Evolutionary conservation across 345 rosid species (phyloP), one percentile per base, ranked within the genome.

Genomic region (Arabis hirsuta): DNA sequence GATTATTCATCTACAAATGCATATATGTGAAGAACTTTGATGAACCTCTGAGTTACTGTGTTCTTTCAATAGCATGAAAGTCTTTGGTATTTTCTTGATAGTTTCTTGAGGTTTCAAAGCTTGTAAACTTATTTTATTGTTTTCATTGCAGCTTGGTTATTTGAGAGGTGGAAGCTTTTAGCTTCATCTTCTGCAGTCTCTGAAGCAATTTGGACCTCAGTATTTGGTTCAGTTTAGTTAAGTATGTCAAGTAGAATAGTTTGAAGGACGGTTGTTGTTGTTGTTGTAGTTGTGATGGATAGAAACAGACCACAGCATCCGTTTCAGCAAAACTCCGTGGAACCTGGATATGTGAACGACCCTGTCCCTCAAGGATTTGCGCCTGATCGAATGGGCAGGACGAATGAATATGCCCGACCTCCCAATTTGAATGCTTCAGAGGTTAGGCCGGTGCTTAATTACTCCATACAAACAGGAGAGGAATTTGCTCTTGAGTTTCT

Each of bases 401-500:
- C 78, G 43, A 73, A 59, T 76, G 45, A 79, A 53, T 74, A 50
- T 70, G 22, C 58, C 67, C 78, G 76, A 43, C 84, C 82, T 73
- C 84, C 83, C 72, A 82, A 79, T 52, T 69, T 13, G 44, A 80
- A 76, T 77, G 72, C 69, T 47, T 51, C 88, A 4, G 96, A 84
- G 78, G 88, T 83, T 67, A 90, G 79, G 80, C 89, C 93, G 4
- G 96, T 83, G 32, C 91, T 36, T 74, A 84, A 88, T 79, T 92
- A 64, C 79, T 92, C 98, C 69, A 80, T 90, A 70, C 92, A 84
- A 62, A 92, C 96, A 34, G 98, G 98, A 4, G 98, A 92, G 74
- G 98, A 92, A 73, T 92, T 92, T 72, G 82, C 96, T 79, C 84
- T 92, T 16, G 98, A 92, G 80, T 92, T 92, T 81, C 85, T 90